Evolutionary conservation across 768 basidiomycete species (phyloP), one percentile per base, ranked within the genome.

Genomic region (Tremella yokohamensis): DNA sequence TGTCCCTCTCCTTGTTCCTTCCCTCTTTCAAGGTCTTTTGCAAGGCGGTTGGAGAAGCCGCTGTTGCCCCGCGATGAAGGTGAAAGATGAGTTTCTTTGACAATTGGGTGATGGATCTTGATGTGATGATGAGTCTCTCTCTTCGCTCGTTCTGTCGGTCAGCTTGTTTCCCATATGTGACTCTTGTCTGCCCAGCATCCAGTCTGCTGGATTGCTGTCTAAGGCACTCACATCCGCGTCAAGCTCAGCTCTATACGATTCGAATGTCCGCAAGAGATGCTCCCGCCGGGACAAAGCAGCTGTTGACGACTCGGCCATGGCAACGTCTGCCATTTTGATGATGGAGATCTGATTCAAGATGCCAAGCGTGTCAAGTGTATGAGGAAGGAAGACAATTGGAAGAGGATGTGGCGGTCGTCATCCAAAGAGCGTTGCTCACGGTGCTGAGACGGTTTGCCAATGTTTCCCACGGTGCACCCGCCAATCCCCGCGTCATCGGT

Each of bases 71-170:
- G 50, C 91, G 87, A 70, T 97, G 94, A 3, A 97, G 81, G 40
- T 90, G 84, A 73, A 98, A 98, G 62, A 99, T 97, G 63, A 85
- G 81, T 78, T 90, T 93, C 77, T 99, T 99, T 52, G 91, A 90
- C 37, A 88, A 81, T 65, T 85, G 88, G 22, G 93, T 97, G 51
- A 90, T 83, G 77, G 96, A 92, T 37, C 94, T 85, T 48, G 70
- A 68, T 49, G 88, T 85, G 84, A 97, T 96, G 74, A 96, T 91
- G 64, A 98, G 82, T 18, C 88, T 82, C 73, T 99, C 96, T 51
- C 92, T 81, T 58, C 87, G 81, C 75, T 97, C 93, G 74, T 93
- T 85, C 76, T 88, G 81, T 29, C 29, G 29, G 29, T 34, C 29
- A 34, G 29, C 29, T 4, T 34, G 6, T 11, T 34, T 4, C 11